Percentiles rank a stretch among this genome's conserved stretches.
Conservation (phyloP, 768 basidiomycete genomes). For the Lyophyllum semitale region DNA sequence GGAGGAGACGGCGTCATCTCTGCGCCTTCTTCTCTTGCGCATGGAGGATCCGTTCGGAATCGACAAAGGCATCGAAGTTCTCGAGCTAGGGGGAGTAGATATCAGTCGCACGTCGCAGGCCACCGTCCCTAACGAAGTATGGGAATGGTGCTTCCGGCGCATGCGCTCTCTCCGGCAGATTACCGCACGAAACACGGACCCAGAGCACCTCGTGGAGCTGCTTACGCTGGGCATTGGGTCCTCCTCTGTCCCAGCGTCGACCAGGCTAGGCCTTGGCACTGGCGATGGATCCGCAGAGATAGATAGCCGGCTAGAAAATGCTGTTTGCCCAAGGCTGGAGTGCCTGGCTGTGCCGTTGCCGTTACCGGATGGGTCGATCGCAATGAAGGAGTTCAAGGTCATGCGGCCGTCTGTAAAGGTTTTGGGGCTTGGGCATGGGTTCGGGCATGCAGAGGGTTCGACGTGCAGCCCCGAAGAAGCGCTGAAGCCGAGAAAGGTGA, state of each 20-base stretch:
- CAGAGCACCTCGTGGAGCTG: slow-evolving; percentile 19
- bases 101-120: slow-evolving; percentile 6
- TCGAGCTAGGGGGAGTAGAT: slow-evolving; percentile 28
- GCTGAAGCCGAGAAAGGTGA: neutral
- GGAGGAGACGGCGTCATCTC: slow-evolving; percentile 25
- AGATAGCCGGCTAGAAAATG: neutral
- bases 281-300: neutral
- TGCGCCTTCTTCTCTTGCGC: slow-evolving; percentile 30
- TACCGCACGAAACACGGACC: slow-evolving; percentile 22
- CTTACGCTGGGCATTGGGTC: slow-evolving; percentile 4
- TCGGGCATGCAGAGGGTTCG: neutral
- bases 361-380: neutral
- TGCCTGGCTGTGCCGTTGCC: neutral
- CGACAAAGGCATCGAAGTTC: slow-evolving; percentile 8
- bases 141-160: slow-evolving; percentile 31
- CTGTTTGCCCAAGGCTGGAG: slow-evolving; percentile 4
- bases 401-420: neutral
- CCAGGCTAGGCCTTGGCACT: neutral
- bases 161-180: slow-evolving; percentile 28
- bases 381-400: neutral
- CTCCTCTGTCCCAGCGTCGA: neutral
- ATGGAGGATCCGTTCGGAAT: slow-evolving; percentile 21
- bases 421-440: neutral
- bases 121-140: slow-evolving; percentile 14
- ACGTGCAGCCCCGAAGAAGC: neutral